Conservation (phyloP, 73 alveolate species). For the Uronychia setigera region DNA sequence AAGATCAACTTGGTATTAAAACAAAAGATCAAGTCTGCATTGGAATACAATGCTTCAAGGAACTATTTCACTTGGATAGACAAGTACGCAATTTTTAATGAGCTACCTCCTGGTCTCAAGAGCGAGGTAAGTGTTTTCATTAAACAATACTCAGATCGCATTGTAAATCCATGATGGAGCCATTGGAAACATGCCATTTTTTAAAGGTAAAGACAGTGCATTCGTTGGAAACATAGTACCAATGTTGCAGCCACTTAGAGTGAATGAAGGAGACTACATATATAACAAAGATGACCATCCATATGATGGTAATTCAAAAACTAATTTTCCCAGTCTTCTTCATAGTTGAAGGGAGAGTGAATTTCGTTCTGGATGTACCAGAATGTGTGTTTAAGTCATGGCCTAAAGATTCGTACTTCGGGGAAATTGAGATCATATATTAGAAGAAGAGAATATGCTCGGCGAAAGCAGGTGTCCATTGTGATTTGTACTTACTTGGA, state of each 20-base stretch:
- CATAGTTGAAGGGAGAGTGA: constrained; percentile 58
- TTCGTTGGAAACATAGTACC: constrained; percentile 58
- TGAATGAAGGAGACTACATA: constrained; percentile 53
- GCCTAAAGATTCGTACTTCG: constrained; percentile 61
- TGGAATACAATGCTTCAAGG: constrained; percentile 50
- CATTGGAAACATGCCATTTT: constrained; percentile 50
- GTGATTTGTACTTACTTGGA: constrained; percentile 53
- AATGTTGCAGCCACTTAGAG: constrained; percentile 52
- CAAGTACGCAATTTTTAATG: constrained; percentile 43
- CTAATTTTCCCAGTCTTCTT: constrained; percentile 23
- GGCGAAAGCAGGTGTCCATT: constrained; percentile 36
- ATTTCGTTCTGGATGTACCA: constrained; percentile 47
- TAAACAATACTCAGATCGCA: too few species aligned
- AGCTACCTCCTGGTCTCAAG: constrained; percentile 58
- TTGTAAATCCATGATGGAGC: constrained; percentile 55
- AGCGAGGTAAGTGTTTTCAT: constrained; percentile 59
- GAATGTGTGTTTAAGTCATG: constrained; percentile 56
- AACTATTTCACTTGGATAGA: constrained; percentile 58
- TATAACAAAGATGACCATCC: constrained; percentile 55
- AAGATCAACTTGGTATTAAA: constrained; percentile 26
- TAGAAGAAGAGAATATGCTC: constrained; percentile 47
- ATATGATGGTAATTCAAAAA: constrained; percentile 19
- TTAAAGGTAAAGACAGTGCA: constrained; percentile 48
- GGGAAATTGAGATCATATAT: constrained; percentile 60
- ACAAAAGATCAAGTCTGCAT: constrained; percentile 53